phyloP scores from a whole-genome alignment of 1,284 basidiomycete genomes.

The Pseudozyma thailandica region DNA sequence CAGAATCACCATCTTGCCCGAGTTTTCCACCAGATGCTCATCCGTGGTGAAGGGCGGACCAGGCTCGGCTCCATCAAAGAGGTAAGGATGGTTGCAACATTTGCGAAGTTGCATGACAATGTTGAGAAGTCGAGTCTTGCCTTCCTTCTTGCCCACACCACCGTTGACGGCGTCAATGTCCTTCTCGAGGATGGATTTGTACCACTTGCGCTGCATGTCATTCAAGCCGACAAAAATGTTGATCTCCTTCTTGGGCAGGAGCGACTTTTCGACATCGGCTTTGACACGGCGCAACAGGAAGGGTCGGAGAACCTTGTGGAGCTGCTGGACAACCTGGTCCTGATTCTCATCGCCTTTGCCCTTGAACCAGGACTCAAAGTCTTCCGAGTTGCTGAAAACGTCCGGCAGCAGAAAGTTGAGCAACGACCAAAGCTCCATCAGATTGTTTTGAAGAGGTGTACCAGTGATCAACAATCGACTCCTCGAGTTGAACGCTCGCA shows the following conservation, averaged over 20 bases:
- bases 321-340: conserved; percentile 89
- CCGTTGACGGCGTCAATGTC: conserved; percentile 97
- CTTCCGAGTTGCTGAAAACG: conserved; percentile 71
- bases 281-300: conserved; percentile 96
- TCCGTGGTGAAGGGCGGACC: conserved; percentile 98
- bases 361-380: conserved; percentile 82
- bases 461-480: conserved; percentile 94
- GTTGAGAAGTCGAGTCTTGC: conserved; percentile 96
- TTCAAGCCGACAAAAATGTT: conserved; percentile 98
- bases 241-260: conserved; percentile 98
- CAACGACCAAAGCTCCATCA: conserved; percentile 95
- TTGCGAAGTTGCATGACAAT: conserved; percentile 94
- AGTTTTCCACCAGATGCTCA: conserved; percentile 93
- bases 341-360: conserved; percentile 71
- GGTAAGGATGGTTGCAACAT: conserved; percentile 74
- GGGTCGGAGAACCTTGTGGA: conserved; percentile 95
- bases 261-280: conserved; percentile 94
- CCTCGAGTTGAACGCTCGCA: conserved; percentile 87
- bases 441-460: conserved; percentile 95
- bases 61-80: conserved; percentile 76
- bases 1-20: conserved; percentile 96
- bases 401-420: conserved; percentile 79
- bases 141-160: conserved; percentile 83
- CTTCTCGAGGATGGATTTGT: conserved; percentile 83
- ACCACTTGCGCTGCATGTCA: conserved; percentile 98